Evolutionary conservation across 2,329 filamentous ascomycete genomes (phyloP).

Genomic region (Monosporascus sp.): DNA sequence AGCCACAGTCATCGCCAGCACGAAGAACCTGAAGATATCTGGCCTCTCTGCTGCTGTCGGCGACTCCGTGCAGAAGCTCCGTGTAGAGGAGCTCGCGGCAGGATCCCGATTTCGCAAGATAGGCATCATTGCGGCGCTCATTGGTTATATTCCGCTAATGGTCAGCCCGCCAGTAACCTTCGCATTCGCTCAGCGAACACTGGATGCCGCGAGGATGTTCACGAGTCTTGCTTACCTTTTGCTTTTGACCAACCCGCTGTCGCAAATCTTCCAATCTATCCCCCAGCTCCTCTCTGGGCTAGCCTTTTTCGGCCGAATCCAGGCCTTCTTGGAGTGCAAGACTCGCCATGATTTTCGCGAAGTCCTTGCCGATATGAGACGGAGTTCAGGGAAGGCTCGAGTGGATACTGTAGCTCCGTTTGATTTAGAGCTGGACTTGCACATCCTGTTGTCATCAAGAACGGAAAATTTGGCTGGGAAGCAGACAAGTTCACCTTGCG

Average conservation of each 20-base stretch:
- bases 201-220: constrained; percentile 21
- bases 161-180: constrained; percentile 25
- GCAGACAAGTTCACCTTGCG: constrained; percentile 21
- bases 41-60: constrained; percentile 26
- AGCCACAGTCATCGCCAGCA: constrained; percentile 29
- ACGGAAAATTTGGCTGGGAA: constrained; percentile 31
- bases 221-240: neutral
- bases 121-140: constrained; percentile 27
- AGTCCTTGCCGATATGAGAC: neutral
- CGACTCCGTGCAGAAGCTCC: constrained; percentile 25
- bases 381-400: constrained; percentile 1
- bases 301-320: constrained; percentile 35
- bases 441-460: constrained; percentile 9
- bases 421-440: neutral
- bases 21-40: constrained; percentile 38
- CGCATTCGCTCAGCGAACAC: constrained; percentile 17
- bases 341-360: constrained; percentile 21
- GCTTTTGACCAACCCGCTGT: constrained; percentile 24
- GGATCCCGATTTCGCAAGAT: constrained; percentile 29
- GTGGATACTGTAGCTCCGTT: constrained; percentile 1
- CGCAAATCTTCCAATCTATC: constrained; percentile 31
- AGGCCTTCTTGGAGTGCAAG: constrained; percentile 27
- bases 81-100: constrained; percentile 30
- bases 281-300: constrained; percentile 31
- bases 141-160: constrained; percentile 14